phyloP scores from a whole-genome alignment of 345 rosid genomes.

The Trapa bicornis region DNA sequence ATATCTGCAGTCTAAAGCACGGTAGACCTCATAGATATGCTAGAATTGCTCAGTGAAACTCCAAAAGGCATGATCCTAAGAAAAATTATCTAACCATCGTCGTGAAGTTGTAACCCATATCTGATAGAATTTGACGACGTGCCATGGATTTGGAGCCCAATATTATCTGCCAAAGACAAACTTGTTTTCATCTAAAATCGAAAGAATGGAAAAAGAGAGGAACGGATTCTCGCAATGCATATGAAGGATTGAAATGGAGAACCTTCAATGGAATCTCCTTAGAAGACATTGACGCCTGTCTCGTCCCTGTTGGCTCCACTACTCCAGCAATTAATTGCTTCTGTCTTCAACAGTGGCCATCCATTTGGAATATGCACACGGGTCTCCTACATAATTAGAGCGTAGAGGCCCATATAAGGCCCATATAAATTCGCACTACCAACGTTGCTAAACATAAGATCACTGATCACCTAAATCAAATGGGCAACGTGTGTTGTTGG shows the following conservation, averaged over 20 bases:
- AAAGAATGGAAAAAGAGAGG: background rate
- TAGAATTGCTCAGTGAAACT: background rate
- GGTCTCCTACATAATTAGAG: too few species aligned
- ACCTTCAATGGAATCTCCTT: conserved; percentile 9
- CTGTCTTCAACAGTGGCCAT: too few species aligned
- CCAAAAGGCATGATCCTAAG: background rate
- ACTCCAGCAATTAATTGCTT: background rate
- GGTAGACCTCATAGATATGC: background rate
- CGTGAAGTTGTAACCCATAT: conserved; percentile 82
- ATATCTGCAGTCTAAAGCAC: conserved; percentile 69
- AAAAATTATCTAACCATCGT: conserved; percentile 24
- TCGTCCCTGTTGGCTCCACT: background rate
- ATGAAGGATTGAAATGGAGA: background rate
- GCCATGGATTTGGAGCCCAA: conserved; percentile 76
- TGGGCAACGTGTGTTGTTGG: too few species aligned
- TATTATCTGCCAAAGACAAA: conserved; percentile 37
- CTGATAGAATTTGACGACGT: conserved; percentile 51
- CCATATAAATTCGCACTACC: too few species aligned
- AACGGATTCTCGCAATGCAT: background rate
- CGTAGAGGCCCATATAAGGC: too few species aligned
- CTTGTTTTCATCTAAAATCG: background rate
- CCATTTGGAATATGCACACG: too few species aligned
- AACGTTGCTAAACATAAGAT: too few species aligned
- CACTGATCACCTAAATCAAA: too few species aligned
- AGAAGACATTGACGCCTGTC: background rate